Conservation (phyloP, 768 basidiomycete species). For the Phlegmacium glaucopus region DNA sequence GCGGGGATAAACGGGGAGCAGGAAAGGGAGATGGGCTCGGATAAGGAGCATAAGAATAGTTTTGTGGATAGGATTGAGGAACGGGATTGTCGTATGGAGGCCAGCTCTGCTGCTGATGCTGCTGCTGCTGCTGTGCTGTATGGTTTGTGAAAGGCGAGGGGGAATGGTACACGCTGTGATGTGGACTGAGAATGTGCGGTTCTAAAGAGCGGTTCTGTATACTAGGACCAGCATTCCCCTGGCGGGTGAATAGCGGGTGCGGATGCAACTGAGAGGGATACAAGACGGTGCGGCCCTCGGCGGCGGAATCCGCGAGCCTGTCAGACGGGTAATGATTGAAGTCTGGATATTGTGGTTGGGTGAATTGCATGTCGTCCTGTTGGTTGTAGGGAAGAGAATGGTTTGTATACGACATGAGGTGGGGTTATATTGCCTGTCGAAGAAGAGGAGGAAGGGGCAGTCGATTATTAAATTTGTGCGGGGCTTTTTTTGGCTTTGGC, state of each 20-base stretch:
- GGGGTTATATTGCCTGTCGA: slow-evolving; percentile 21
- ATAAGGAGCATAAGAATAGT: slow-evolving; percentile 17
- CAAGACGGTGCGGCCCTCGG: slow-evolving; percentile 16
- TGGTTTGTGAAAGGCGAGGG: slow-evolving; percentile 12
- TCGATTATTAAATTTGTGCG: slow-evolving; percentile 28
- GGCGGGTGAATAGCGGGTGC: slow-evolving; percentile 23
- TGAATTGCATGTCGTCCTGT: slow-evolving; percentile 9
- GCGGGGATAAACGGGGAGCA: slow-evolving; percentile 26
- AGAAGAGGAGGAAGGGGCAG: slow-evolving; percentile 19
- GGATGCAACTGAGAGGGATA: slow-evolving; percentile 22
- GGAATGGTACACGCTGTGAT: slow-evolving; percentile 14
- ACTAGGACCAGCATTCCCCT: slow-evolving; percentile 18
- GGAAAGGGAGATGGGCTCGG: slow-evolving; percentile 28
- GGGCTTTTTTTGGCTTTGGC: slow-evolving; percentile 29
- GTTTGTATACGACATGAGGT: slow-evolving; percentile 12
- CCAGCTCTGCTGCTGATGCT: slow-evolving; percentile 22
- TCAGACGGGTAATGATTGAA: slow-evolving; percentile 6
- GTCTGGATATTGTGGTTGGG: slow-evolving; percentile 8
- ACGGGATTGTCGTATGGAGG: slow-evolving; percentile 21
- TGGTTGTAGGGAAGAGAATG: slow-evolving; percentile 6
- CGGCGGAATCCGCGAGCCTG: slow-evolving; percentile 16
- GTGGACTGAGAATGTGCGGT: slow-evolving; percentile 15
- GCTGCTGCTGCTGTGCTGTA: slow-evolving; percentile 5
- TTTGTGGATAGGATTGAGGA: slow-evolving; percentile 12
- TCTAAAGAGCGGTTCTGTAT: slow-evolving; percentile 20